phyloP scores from a whole-genome alignment of 106 monocot species.

The Xerophyta viscosa region DNA sequence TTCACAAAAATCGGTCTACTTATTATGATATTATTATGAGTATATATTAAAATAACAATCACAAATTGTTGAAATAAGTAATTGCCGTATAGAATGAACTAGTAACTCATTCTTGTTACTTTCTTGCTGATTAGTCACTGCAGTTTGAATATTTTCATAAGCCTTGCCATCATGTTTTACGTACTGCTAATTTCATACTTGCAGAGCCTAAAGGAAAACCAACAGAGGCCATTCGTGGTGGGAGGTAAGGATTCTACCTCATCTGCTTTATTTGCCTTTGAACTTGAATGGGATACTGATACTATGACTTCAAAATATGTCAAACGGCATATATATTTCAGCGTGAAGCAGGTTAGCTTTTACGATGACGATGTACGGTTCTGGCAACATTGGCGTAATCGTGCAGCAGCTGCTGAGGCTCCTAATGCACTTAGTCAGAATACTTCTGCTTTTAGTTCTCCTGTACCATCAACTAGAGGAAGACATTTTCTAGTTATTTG shows the following conservation, averaged over 20 bases:
- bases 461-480: slow-evolving; percentile 83
- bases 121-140: neutral
- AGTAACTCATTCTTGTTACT: too few species aligned
- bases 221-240: slow-evolving; percentile 89
- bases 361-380: slow-evolving; percentile 95
- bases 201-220: slow-evolving; percentile 82
- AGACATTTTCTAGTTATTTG: slow-evolving; percentile 98
- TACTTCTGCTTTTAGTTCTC: slow-evolving; percentile 68
- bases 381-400: slow-evolving; percentile 90
- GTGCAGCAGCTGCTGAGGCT: slow-evolving; percentile 84
- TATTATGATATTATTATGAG: too few species aligned
- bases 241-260: slow-evolving; percentile 47
- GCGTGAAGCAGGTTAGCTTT: slow-evolving; percentile 96
- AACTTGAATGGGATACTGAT: neutral
- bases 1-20: too few species aligned
- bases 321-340: slow-evolving; percentile 12
- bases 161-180: neutral
- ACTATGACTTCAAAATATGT: too few species aligned
- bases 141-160: neutral
- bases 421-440: slow-evolving; percentile 65
- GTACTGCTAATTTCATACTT: neutral
- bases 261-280: neutral
- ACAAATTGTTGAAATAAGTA: too few species aligned
- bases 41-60: too few species aligned
- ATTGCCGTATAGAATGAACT: too few species aligned